Base-by-base conservation (phyloP, 352 stramenopile species). In the Phytopythium mirpurense region DNA sequence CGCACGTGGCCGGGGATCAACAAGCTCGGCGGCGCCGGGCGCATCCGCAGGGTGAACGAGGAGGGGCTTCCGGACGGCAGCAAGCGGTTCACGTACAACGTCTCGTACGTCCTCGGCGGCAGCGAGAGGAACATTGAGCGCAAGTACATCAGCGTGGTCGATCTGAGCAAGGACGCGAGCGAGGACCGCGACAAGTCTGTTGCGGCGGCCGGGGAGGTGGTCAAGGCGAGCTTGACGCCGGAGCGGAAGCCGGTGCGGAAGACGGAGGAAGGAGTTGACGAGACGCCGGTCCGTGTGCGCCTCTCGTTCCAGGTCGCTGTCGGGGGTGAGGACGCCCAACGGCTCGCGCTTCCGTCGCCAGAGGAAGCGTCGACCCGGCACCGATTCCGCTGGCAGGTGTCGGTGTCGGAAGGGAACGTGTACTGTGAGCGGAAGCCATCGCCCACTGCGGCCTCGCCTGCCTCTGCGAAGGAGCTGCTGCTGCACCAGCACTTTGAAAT, bases 1-100 rank as follows among this genome's bases (percentile, higher is more conserved):
- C 79, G 83, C 11, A 94, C 81, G 14, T 94, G 84, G 84, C 79
- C 84, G 31, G 84, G 84, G 3, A 94, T 94, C 63, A 94, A 94
- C 59, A 94, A 92, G 54, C 70, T 91, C 6, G 84, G 84, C 14
- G 84, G 84, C 16, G 74, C 79, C 10, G 84, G 78, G 31, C 78
- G 84, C 31, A 71, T 93, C 34, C 70, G 70, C 11, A 79, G 75
- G 62, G 71, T 83, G 37, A 76, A 85, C 54, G 65, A 84, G 45
- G 57, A 70, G 38, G 68, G 19, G 0, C 54, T 68, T 1, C 51
- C 63, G 2, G 67, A 70, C 15, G 69, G 67, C 19, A 66, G 63
- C 50, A 78, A 58, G 54, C 62, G 65, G 18, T 90, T 72, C 49
- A 68, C 72, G 19, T 94, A 94, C 56, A 82, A 94, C 46, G 65